These are phyloP conservation scores for Aspergillus flavus DNA, from an alignment of 2,329 filamentous ascomycete species.

Conservation along the genomic window DNA sequence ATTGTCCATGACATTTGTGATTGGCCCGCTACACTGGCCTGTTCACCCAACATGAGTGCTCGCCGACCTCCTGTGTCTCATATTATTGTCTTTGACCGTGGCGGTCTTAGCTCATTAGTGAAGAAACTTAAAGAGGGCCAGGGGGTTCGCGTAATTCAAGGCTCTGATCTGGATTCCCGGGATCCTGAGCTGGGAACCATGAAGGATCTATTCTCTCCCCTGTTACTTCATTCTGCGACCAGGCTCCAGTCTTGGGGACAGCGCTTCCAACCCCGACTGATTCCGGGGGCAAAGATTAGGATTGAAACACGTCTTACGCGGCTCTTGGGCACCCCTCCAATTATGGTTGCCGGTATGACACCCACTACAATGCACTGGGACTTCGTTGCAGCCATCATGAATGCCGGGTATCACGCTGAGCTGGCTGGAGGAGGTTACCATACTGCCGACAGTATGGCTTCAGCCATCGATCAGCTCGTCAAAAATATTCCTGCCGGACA, in stretches of 20 bases:
- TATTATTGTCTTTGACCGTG: constrained; percentile 21
- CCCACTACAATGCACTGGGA: constrained; percentile 82
- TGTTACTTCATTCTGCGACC: constrained; percentile 59
- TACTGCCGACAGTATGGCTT: constrained; percentile 46
- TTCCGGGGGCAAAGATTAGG: constrained; percentile 80
- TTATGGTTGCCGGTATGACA: constrained; percentile 94
- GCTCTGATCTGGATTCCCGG: constrained; percentile 16
- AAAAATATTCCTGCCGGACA: constrained; percentile 68
- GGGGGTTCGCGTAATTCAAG: constrained; percentile 20
- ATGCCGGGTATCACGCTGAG: constrained; percentile 52
- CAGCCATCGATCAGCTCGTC: constrained; percentile 51
- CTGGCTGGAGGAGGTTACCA: constrained; percentile 56
- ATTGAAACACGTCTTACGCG: constrained; percentile 97
- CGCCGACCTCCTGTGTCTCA: constrained; percentile 10
- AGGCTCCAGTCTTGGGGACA: constrained; percentile 90
- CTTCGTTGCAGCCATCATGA: constrained; percentile 58
- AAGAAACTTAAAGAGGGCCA: constrained; percentile 20
- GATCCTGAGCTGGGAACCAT: constrained; percentile 21
- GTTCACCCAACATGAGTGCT: neutral
- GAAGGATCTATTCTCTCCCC: constrained; percentile 18
- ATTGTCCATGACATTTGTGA: constrained; percentile 20
- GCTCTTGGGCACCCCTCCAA: constrained; percentile 77
- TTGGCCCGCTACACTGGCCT: constrained; percentile 19
- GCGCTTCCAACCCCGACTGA: constrained; percentile 84
- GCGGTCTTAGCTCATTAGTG: constrained; percentile 17